Conservation (phyloP, 805 yeast species). For the Candida methanosorbosa region DNA sequence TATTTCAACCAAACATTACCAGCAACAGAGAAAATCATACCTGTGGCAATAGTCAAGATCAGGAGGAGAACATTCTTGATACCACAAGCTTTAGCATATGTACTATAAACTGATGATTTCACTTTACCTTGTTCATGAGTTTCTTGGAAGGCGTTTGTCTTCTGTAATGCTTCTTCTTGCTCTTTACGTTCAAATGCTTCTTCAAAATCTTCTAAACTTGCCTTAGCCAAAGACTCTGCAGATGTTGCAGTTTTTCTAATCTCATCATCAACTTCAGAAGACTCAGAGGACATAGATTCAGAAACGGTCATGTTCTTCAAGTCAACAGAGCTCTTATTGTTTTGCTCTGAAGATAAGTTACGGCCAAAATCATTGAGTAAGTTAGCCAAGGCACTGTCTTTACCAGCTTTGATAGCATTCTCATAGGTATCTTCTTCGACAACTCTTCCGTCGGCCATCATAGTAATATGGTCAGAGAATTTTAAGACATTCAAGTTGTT, state of each 20-base stretch:
- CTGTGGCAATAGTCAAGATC: slow-evolving; percentile 42
- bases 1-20: slow-evolving; percentile 91
- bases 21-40: slow-evolving; percentile 53
- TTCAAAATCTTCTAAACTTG: slow-evolving; percentile 42
- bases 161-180: slow-evolving; percentile 25
- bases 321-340: slow-evolving; percentile 5
- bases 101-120: slow-evolving; percentile 73
- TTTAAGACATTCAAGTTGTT: slow-evolving; percentile 77
- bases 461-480: slow-evolving; percentile 60
- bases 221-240: slow-evolving; percentile 44
- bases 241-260: slow-evolving; percentile 23
- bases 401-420: slow-evolving; percentile 21
- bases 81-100: slow-evolving; percentile 85
- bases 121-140: slow-evolving; percentile 91
- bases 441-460: slow-evolving; percentile 63
- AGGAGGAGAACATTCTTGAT: slow-evolving; percentile 52
- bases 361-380: slow-evolving; percentile 59
- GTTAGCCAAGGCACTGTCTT: slow-evolving; percentile 40
- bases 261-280: slow-evolving; percentile 15
- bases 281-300: slow-evolving; percentile 11
- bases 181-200: slow-evolving; percentile 25
- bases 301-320: slow-evolving; percentile 5
- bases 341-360: slow-evolving; percentile 19
- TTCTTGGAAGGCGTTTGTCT: slow-evolving; percentile 49
- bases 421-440: slow-evolving; percentile 58